phyloP scores from a whole-genome alignment of 257 asterid genomes.

The Nicotiana noctiflora region DNA sequence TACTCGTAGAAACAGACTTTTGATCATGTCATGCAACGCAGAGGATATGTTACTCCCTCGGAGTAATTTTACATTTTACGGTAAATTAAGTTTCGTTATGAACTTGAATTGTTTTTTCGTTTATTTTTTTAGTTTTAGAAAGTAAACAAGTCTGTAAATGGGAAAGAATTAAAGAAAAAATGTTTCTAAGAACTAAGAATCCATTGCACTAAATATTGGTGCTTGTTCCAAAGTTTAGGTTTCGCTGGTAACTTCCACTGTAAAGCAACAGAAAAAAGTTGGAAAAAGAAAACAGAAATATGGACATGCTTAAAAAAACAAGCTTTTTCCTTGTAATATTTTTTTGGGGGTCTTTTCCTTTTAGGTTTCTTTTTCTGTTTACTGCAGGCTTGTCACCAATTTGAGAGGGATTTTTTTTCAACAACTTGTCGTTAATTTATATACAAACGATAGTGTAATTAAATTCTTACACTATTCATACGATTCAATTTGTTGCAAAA shows the following conservation, averaged over 20 bases:
- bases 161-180: not conserved
- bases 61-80: conserved; percentile 76
- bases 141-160: not conserved
- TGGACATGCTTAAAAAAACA: not conserved
- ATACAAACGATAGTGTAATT: too few species aligned
- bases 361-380: not conserved
- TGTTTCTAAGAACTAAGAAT: not conserved
- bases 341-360: not conserved
- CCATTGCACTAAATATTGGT: not conserved
- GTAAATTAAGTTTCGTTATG: conserved; percentile 20
- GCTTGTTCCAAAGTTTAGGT: not conserved
- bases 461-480: too few species aligned
- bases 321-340: not conserved
- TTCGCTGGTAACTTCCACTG: not conserved
- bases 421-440: too few species aligned
- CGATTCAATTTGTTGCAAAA: too few species aligned
- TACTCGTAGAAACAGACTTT: conserved; percentile 47
- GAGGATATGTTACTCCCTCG: conserved; percentile 99
- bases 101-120: not conserved
- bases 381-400: too few species aligned
- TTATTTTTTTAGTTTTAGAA: not conserved
- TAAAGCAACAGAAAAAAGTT: not conserved
- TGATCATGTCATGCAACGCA: conserved; percentile 88
- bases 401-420: too few species aligned
- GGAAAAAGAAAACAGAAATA: not conserved